Evolutionary conservation across 148 eudicot genomes (phyloP), one percentile per base, ranked within the genome.

Genomic region (Chenopodium quinoa): DNA sequence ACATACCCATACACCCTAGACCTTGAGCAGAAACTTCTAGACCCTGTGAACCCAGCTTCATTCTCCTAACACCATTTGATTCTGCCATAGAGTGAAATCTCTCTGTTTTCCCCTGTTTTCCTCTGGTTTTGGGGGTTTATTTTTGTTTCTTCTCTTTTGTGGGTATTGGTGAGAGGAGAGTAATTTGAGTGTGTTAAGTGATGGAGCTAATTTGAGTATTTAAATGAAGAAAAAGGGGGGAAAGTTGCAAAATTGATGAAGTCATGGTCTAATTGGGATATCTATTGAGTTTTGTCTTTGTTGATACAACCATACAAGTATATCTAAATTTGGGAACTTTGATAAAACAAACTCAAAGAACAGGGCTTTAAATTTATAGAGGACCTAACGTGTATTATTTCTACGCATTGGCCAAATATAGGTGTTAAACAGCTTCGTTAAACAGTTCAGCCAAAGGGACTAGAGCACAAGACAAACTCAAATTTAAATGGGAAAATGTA

Each of bases 1-100:
- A 85, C 91, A 89, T 89, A 1, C 88, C 86, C 89, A 86, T 85
- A n/a, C 91, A 89, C 4, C 91, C 91, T 10, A 89, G 73, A 6
- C 89, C 91, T 77, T 86, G 91, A 7, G 86, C 86, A 12, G 89
- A 89, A 7, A 89, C 86, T 78, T 86, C 83, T 0, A 89, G 74
- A 20, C 91, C 91, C 20, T 86, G 85, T 5, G 86, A 86, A 17
- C 91, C 91, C 27, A 89, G 65, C 76, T 89, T 87, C 3, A 87
- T 78, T 34, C 88, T 89, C 71, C 81, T 78, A 70, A 89, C 60
- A 54, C 60, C 56, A 50, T 13, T 73, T 47, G 1, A 65, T 52
- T 12, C n/a, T 48, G 78, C 82, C 87, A 78, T 78, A 71, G 44
- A 5, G 44, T 37, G 44, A 37, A 37, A 0, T 37, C 63, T 73